These are phyloP conservation scores for Boletellus emodensis DNA, from an alignment of 768 basidiomycete species.

Conservation along the genomic window DNA sequence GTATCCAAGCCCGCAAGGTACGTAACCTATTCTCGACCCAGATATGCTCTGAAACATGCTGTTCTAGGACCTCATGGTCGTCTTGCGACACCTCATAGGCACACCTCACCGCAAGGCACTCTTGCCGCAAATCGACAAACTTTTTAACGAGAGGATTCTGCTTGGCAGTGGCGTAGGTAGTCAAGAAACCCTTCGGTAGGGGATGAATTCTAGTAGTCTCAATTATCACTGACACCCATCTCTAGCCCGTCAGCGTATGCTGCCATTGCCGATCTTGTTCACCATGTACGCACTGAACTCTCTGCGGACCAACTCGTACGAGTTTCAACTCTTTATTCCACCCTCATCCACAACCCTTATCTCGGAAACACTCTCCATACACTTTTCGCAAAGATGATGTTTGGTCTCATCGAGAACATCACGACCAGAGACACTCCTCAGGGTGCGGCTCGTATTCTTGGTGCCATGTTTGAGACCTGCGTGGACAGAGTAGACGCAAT, in stretches of 20 bases:
- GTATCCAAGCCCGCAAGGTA: constrained; percentile 79
- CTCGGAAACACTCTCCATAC: constrained; percentile 80
- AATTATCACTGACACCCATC: constrained; percentile 3
- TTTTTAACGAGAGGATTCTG: constrained; percentile 87
- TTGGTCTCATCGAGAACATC: constrained; percentile 82
- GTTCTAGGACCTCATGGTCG: constrained; percentile 82
- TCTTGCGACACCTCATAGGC: constrained; percentile 83
- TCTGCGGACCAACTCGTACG: constrained; percentile 68
- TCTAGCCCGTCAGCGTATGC: constrained; percentile 75
- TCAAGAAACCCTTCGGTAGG: constrained; percentile 79
- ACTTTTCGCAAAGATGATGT: constrained; percentile 89
- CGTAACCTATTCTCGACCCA: constrained; percentile 1
- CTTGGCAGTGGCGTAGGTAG: constrained; percentile 81
- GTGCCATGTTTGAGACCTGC: constrained; percentile 74
- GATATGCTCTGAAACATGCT: not conserved
- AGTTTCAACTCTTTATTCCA: constrained; percentile 81
- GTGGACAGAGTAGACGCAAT: constrained; percentile 84
- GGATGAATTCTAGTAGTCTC: not conserved
- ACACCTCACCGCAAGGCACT: constrained; percentile 76
- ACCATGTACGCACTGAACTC: constrained; percentile 84
- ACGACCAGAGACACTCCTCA: constrained; percentile 67
- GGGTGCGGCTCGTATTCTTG: constrained; percentile 66
- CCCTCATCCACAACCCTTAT: constrained; percentile 84
- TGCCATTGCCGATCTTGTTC: constrained; percentile 88
- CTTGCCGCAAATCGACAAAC: constrained; percentile 78